Percentiles rank a stretch among this genome's conserved stretches.
Evolutionary conservation across 148 eudicot genomes (phyloP).

Genomic region (Mesembryanthemum crystallinum): DNA sequence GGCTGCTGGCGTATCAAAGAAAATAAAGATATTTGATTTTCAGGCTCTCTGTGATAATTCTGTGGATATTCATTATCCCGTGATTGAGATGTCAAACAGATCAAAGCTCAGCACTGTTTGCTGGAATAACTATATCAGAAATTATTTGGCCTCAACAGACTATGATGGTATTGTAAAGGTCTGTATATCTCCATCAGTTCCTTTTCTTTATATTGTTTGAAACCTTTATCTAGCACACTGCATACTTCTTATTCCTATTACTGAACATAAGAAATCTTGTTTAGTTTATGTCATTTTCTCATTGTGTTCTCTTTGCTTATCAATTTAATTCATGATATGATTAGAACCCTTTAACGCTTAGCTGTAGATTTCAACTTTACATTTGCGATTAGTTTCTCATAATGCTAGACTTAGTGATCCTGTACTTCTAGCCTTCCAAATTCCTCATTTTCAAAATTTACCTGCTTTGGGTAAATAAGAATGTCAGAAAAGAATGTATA

Average conservation of each 20-base stretch:
- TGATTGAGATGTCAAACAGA: slow-evolving; percentile 64
- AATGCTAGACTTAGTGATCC: background rate
- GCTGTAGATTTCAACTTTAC: background rate
- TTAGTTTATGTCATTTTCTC: background rate
- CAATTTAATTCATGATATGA: background rate
- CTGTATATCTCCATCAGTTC: slow-evolving; percentile 11
- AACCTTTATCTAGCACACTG: background rate
- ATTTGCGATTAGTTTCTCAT: background rate
- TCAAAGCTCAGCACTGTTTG: slow-evolving; percentile 76
- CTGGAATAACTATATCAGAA: slow-evolving; percentile 83
- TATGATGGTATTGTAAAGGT: slow-evolving; percentile 95
- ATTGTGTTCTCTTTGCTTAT: background rate
- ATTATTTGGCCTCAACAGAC: slow-evolving; percentile 86
- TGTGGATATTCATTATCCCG: slow-evolving; percentile 86
- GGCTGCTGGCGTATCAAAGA: slow-evolving; percentile 88
- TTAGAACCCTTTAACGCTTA: background rate
- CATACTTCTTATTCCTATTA: background rate
- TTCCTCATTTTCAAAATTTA: too few species aligned
- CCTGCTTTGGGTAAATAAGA: too few species aligned
- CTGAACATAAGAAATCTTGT: background rate
- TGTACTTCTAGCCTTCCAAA: too few species aligned
- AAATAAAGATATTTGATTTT: slow-evolving; percentile 74
- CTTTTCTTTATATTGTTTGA: background rate
- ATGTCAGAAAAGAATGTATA: too few species aligned
- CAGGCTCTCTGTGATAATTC: slow-evolving; percentile 52